These are phyloP conservation scores for Endothia cerciana DNA, from an alignment of 2,329 filamentous ascomycete species.

Conservation along the genomic window DNA sequence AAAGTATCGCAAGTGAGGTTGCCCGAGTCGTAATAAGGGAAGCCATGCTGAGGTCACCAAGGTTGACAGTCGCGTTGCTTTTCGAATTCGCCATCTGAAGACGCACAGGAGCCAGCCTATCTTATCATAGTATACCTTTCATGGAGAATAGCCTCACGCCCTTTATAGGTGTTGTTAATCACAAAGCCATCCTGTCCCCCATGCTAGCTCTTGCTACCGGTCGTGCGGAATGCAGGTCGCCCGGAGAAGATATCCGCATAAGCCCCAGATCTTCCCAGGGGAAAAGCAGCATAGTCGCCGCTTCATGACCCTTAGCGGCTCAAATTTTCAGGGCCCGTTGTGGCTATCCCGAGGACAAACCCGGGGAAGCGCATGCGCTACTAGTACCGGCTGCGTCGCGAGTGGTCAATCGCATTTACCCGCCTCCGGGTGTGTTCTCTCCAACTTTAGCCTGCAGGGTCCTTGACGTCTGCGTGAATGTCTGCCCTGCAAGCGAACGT, in stretches of 20 bases:
- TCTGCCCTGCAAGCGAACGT: background rate
- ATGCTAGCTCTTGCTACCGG: constrained; percentile 2
- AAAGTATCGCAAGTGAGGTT: constrained; percentile 58
- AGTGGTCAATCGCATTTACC: constrained; percentile 17
- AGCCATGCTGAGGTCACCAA: constrained; percentile 12
- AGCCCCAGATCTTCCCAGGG: constrained; percentile 6
- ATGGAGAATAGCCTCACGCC: background rate
- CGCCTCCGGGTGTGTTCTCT: constrained; percentile 10
- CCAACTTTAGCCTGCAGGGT: constrained; percentile 14
- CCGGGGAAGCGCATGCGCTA: background rate
- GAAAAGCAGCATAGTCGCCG: background rate
- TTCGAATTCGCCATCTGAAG: background rate
- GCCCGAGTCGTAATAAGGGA: constrained; percentile 51
- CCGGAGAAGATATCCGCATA: background rate
- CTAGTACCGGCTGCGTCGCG: background rate
- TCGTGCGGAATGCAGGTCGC: constrained; percentile 12
- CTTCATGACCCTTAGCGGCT: background rate
- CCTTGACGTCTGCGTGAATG: background rate
- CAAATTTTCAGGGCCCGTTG: background rate
- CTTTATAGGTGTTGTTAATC: background rate
- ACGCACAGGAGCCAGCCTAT: background rate
- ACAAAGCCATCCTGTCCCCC: background rate
- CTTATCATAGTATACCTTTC: background rate
- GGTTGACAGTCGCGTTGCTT: background rate
- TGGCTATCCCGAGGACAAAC: too few relatives aligned